Base-by-base conservation (phyloP, 2,329 filamentous ascomycete species). In the Neoarthrinium moseri region DNA sequence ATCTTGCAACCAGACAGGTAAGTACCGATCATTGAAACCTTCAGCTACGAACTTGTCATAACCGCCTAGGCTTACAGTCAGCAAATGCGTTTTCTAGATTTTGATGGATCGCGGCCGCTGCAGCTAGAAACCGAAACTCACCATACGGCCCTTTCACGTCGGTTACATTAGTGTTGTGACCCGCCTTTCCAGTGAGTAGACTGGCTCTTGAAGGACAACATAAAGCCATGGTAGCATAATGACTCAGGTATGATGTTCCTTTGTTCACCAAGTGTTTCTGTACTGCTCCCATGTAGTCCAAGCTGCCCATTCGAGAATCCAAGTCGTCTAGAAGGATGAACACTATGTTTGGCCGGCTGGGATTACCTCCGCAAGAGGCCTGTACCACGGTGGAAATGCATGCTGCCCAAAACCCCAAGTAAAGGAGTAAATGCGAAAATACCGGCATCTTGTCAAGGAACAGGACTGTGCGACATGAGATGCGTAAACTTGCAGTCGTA, bases 131-230 rank as follows among this genome's bases (percentile, higher is more conserved):
- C 79, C 78, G 7, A 77, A 78, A 40, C 71, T n/a, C n/a, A n/a
- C n/a, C n/a, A n/a, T n/a, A n/a, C n/a, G n/a, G n/a, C n/a, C n/a
- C n/a, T n/a, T n/a, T n/a, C n/a, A n/a, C n/a, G 42, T 61, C 68
- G 0, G 85, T 88, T 1, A 88, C 81, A 52, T 88, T 88, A 0
- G 83, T 87, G 52, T 87, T 87, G 54, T 89, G 85, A 0, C 84
- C 81, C 6, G 80, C 74, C 56, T 78, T 80, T 1, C 85, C 84
- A 0, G 84, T 87, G 75, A 76, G 81, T 2, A 88, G 62, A 12
- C 75, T 80, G 2, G 85, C 84, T 2, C 85, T 71, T 0, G 83
- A 82, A 0, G 85, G 85, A 53, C 85, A 89, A 60, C 85, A 88
- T 1, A 86, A 61, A 0, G 85, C 73, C 0, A 82, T 80, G 0